These are phyloP conservation scores for Neurospora cerealis DNA, from an alignment of 495 filamentous ascomycete species.

Conservation along the genomic window DNA sequence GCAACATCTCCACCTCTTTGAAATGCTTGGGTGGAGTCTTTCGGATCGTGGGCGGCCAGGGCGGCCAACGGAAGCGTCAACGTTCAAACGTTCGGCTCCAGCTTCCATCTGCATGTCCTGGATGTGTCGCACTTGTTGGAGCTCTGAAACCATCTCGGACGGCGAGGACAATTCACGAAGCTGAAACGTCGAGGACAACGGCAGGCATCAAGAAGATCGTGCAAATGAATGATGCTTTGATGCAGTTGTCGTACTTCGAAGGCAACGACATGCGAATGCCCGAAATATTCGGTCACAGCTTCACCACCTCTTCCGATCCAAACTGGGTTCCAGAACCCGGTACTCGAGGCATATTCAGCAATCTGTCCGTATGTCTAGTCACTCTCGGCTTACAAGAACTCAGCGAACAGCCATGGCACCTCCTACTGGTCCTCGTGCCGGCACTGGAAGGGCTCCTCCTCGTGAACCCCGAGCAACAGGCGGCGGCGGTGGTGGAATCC, in stretches of 20 bases:
- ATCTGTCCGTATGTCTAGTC: too few relatives aligned
- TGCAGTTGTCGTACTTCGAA: too few relatives aligned
- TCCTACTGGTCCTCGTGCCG: constrained; percentile 23
- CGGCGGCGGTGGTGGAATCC: constrained; percentile 48
- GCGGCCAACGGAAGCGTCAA: not conserved
- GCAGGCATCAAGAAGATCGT: too few relatives aligned
- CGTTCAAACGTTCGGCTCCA: not conserved
- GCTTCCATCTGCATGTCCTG: not conserved
- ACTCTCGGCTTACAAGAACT: too few relatives aligned
- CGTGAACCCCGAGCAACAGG: not conserved
- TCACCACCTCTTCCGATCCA: too few relatives aligned
- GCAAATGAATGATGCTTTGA: too few relatives aligned
- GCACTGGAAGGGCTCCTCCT: constrained; percentile 3
- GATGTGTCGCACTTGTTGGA: not conserved
- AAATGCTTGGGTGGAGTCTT: not conserved
- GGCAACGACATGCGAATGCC: too few relatives aligned
- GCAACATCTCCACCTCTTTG: too few relatives aligned
- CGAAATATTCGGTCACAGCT: too few relatives aligned
- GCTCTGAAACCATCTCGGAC: not conserved
- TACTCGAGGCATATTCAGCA: too few relatives aligned
- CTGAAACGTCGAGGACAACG: too few relatives aligned
- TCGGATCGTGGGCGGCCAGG: not conserved
- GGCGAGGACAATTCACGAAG: not conserved
- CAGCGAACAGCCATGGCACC: constrained; percentile 27
- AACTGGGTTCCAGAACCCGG: too few relatives aligned